These are phyloP conservation scores for Sugiyamaella xylanicola DNA, from an alignment of 1,139 yeast genomes.

Conservation along the genomic window DNA sequence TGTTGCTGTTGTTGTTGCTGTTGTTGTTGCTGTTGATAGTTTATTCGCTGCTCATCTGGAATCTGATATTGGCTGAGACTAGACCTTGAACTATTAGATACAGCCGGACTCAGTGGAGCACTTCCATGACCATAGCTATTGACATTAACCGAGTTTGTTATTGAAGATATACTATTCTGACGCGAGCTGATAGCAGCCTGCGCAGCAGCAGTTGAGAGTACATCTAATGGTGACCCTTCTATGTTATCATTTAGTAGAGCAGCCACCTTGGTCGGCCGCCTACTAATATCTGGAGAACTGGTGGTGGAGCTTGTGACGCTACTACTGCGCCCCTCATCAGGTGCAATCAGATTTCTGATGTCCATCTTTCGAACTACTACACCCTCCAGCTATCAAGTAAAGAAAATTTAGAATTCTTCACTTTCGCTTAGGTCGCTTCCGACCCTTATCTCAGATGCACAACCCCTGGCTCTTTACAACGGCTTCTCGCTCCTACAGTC, in stretches of 20 bases:
- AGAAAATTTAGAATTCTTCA: background rate
- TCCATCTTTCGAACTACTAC: slow-evolving; percentile 25
- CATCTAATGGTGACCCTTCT: slow-evolving; percentile 24
- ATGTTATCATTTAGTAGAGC: slow-evolving; percentile 36
- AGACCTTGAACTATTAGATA: slow-evolving; percentile 6
- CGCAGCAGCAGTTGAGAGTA: slow-evolving; percentile 22
- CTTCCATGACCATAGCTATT: background rate
- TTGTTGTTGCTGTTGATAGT: slow-evolving; percentile 10
- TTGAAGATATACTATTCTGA: slow-evolving; percentile 9
- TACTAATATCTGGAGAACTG: slow-evolving; percentile 25
- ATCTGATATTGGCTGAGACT: slow-evolving; percentile 2
- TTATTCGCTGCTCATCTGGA: slow-evolving; percentile 4
- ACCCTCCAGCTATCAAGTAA: background rate
- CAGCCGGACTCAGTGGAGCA: slow-evolving; percentile 8
- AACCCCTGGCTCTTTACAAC: too few species aligned
- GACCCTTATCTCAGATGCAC: background rate
- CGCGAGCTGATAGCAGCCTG: slow-evolving; percentile 16
- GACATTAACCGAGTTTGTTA: slow-evolving; percentile 6
- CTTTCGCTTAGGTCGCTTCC: background rate
- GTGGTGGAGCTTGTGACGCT: slow-evolving; percentile 19
- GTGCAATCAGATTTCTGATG: slow-evolving; percentile 31
- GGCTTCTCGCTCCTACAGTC: too few species aligned
- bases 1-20: slow-evolving; percentile 10
- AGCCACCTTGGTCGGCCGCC: slow-evolving; percentile 36
- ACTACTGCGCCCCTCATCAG: slow-evolving; percentile 18